phyloP scores from a whole-genome alignment of 176 grass and related monocot genomes.

The Oryza australiensis region DNA sequence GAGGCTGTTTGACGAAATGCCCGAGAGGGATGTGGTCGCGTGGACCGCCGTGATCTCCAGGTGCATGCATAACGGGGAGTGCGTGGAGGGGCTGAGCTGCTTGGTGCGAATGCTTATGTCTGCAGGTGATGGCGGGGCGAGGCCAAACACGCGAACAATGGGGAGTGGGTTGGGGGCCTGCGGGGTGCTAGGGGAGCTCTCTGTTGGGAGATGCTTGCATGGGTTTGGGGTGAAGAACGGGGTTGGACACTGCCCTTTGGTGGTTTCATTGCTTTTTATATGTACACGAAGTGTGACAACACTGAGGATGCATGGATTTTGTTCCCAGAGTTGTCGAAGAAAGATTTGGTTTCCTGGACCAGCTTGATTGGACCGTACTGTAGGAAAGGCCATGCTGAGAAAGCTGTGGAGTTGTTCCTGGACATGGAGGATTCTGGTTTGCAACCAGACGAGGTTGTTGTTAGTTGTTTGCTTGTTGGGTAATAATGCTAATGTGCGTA shows the following conservation, averaged over 20 bases:
- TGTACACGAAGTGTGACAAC: too few relatives aligned
- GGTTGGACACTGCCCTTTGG: too few relatives aligned
- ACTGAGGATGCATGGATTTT: too few relatives aligned
- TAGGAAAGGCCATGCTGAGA: constrained; percentile 38
- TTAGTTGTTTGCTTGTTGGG: constrained; percentile 58
- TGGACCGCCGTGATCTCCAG: constrained; percentile 72
- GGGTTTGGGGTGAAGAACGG: too few relatives aligned
- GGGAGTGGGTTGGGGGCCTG: too few relatives aligned
- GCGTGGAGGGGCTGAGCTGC: too few relatives aligned
- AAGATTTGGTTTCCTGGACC: constrained; percentile 66
- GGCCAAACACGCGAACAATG: too few relatives aligned
- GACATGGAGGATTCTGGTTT: constrained; percentile 47
- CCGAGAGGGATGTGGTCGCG: constrained; percentile 56
- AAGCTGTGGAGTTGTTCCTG: constrained; percentile 41
- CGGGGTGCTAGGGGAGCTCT: too few relatives aligned
- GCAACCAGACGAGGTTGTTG: constrained; percentile 63
- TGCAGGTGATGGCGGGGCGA: too few relatives aligned
- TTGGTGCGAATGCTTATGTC: too few relatives aligned
- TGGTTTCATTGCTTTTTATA: too few relatives aligned
- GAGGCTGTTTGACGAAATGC: constrained; percentile 74
- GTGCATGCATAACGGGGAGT: constrained; percentile 57
- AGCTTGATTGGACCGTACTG: constrained; percentile 58
- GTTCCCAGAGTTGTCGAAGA: constrained; percentile 37
- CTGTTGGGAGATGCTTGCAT: too few relatives aligned
- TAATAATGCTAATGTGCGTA: constrained; percentile 28